Percentiles rank a stretch among this genome's conserved stretches.
These are phyloP conservation scores for Aureobasidium sp. DNA, from an alignment of 2,329 filamentous ascomycete genomes.

Conservation along the genomic window DNA sequence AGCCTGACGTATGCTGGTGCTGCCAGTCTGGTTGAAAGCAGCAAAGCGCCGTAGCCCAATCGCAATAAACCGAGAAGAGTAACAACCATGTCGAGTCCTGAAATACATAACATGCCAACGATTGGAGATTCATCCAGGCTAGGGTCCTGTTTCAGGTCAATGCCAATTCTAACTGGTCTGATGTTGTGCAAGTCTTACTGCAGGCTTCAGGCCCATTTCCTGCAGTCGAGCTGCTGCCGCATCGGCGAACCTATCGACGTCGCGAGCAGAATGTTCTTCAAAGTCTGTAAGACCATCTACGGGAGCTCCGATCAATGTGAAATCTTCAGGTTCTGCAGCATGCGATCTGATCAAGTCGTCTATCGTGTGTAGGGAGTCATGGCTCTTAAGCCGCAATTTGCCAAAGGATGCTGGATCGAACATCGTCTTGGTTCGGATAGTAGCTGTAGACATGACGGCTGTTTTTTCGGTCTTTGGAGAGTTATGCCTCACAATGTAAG, in stretches of 20 bases:
- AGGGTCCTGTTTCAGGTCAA: slow-evolving; percentile 18
- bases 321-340: slow-evolving; percentile 23
- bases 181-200: slow-evolving; percentile 18
- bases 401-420: slow-evolving; percentile 3
- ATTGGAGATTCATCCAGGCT: slow-evolving; percentile 26
- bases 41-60: slow-evolving; percentile 47
- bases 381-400: slow-evolving; percentile 6
- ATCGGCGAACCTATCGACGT: slow-evolving; percentile 23
- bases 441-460: not conserved
- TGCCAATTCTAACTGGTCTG: not conserved
- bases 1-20: slow-evolving; percentile 43
- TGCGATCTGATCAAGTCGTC: slow-evolving; percentile 27
- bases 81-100: slow-evolving; percentile 48
- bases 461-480: not conserved
- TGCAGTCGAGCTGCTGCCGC: slow-evolving; percentile 22
- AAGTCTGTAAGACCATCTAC: slow-evolving; percentile 22
- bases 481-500: not conserved
- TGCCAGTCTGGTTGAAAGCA: slow-evolving; percentile 48
- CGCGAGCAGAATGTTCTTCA: slow-evolving; percentile 24
- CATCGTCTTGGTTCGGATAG: not conserved
- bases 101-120: slow-evolving; percentile 45
- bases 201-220: slow-evolving; percentile 21
- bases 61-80: slow-evolving; percentile 47
- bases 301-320: slow-evolving; percentile 26
- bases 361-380: slow-evolving; percentile 20